Base-by-base conservation (phyloP, 2,329 filamentous ascomycete species). In the Colletotrichum musae region DNA sequence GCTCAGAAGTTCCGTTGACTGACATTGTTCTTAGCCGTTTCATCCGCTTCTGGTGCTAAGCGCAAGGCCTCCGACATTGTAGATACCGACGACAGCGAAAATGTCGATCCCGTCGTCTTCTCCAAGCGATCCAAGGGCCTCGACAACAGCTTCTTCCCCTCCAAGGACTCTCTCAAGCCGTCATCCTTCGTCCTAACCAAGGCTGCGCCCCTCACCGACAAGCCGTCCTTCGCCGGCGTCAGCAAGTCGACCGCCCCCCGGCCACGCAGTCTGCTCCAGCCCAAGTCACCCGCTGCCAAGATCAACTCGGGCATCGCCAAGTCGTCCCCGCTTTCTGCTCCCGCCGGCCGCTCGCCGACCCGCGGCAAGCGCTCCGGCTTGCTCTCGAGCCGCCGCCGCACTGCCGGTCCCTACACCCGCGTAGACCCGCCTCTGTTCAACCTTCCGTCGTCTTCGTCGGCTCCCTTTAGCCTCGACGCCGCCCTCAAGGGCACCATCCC, bases 391-490 rank as follows among this genome's bases (percentile, higher is more conserved):
- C 90, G 92, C 68, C 91, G 92, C 57, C 89, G 89, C 69, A 88
- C 87, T 16, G 87, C 86, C n/a, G 86, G 88, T 6, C 85, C 86
- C 15, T 90, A 91, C 79, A 84, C 87, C 52, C 92, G 94, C 54
- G 85, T 95, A 63, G 92, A 95, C 73, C 91, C 92, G 1, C 91
- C 93, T 2, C 81, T 87, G 15, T 91, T 91, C 77, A 80, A 82
- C 58, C 81, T 82, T 12, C 82, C 80, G 16, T 50, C 47, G 26
- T 78, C 82, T 28, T 78, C 82, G 39, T 52, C 50, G 6, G 82
- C 92, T 4, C 93, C 94, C 0, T 97, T 97, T 81, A 95, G 92
- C 61, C 90, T 97, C 69, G 93, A 96, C 77, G 92, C 93, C 26
- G 95, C 94, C 4, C 88, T 97, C 72, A 93, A 89, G 78, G 92